Evolutionary conservation across 768 basidiomycete genomes (phyloP).

Genomic region (Calocybe gangraenosa): DNA sequence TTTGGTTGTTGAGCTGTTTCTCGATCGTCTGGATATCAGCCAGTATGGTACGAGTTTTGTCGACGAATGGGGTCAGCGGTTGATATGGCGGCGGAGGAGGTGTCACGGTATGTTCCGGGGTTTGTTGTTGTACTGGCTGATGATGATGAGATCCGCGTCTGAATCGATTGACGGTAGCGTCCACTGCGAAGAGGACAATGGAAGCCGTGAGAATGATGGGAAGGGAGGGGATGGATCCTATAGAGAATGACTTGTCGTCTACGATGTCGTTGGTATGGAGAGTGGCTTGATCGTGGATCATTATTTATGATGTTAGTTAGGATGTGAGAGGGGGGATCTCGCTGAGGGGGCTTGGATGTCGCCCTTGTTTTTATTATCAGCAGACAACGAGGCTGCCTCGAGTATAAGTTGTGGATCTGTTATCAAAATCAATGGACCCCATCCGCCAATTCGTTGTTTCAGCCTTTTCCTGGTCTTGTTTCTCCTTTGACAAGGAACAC

Average conservation of each 20-base stretch:
- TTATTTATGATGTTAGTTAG: too few relatives aligned
- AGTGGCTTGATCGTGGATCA: too few relatives aligned
- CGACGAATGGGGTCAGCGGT: constrained; percentile 15
- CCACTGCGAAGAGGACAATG: constrained; percentile 28
- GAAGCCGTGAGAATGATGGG: constrained; percentile 30
- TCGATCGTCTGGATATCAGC: constrained; percentile 26
- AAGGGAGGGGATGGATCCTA: constrained; percentile 21
- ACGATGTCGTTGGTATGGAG: too few relatives aligned
- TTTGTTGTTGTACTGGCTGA: constrained; percentile 14
- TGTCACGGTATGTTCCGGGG: not conserved
- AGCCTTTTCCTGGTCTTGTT: too few relatives aligned
- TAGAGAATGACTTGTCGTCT: constrained; percentile 5
- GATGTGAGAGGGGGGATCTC: too few relatives aligned
- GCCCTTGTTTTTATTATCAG: too few relatives aligned
- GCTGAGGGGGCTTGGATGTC: too few relatives aligned
- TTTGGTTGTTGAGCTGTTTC: constrained; percentile 14
- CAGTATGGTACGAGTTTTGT: constrained; percentile 23
- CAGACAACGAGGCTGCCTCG: too few relatives aligned
- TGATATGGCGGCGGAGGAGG: constrained; percentile 1
- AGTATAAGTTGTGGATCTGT: too few relatives aligned
- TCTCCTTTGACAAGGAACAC: too few relatives aligned
- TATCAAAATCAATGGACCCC: too few relatives aligned
- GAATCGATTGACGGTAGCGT: constrained; percentile 22
- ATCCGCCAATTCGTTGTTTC: too few relatives aligned
- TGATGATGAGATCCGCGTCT: constrained; percentile 12